Conservation (phyloP, 2,329 filamentous ascomycete species). For the Paraconiothyrium brasiliense region DNA sequence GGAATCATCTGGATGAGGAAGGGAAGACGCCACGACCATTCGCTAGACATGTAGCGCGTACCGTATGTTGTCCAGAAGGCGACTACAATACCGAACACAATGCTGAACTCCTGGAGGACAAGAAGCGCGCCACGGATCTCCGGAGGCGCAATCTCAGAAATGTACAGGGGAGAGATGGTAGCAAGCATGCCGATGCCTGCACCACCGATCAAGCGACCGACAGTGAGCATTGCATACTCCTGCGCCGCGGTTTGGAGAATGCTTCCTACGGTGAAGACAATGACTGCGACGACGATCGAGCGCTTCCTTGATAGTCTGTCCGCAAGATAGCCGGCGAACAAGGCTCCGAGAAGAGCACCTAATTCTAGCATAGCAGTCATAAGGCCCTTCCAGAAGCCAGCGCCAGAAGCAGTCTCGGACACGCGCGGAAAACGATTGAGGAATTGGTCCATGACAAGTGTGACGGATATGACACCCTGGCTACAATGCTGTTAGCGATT, state of each 20-base stretch:
- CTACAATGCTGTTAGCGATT: constrained; percentile 10
- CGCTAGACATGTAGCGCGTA: constrained; percentile 54
- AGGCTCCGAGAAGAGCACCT: constrained; percentile 56
- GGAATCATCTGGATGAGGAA: constrained; percentile 59
- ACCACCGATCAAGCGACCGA: constrained; percentile 61
- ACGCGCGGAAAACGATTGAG: constrained; percentile 57
- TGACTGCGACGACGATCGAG: constrained; percentile 61
- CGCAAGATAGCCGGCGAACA: constrained; percentile 57
- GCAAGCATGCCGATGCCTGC: constrained; percentile 61
- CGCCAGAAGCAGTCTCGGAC: constrained; percentile 51
- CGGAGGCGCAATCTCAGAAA: constrained; percentile 61
- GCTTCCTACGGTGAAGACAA: constrained; percentile 62
- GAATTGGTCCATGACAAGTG: constrained; percentile 64
- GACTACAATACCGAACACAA: constrained; percentile 60
- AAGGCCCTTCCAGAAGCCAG: constrained; percentile 56
- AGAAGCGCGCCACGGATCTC: constrained; percentile 60
- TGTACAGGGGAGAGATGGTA: constrained; percentile 62
- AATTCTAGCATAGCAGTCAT: constrained; percentile 66
- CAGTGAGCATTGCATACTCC: constrained; percentile 61
- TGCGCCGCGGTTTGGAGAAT: constrained; percentile 61
- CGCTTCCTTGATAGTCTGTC: constrained; percentile 63
- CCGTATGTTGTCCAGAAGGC: constrained; percentile 66
- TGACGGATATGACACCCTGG: constrained; percentile 57
- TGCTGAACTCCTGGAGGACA: constrained; percentile 59
- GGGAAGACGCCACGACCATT: constrained; percentile 58